Percentiles rank a stretch among this genome's conserved stretches.
Conservation (phyloP, 805 yeast genomes). For the Candida odintsovae region DNA sequence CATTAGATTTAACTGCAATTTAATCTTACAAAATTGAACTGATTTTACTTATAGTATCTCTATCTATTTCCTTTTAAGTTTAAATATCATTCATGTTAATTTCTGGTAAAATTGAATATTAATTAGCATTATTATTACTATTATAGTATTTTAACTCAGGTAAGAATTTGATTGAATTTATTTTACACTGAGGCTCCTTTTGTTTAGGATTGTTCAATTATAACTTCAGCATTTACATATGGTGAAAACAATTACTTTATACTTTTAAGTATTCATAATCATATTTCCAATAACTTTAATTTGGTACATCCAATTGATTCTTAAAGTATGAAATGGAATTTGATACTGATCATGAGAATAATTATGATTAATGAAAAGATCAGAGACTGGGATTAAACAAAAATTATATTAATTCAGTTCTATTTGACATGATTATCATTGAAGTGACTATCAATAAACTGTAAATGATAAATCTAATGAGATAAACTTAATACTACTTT, state of each 20-base stretch:
- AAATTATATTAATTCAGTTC: neutral
- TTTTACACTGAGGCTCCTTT: slow-evolving; percentile 49
- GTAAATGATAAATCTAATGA: no score
- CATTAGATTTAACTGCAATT: slow-evolving; percentile 52
- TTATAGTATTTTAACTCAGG: slow-evolving; percentile 48
- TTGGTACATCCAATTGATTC: slow-evolving; percentile 36
- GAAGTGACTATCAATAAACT: no score
- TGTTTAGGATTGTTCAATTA: slow-evolving; percentile 41
- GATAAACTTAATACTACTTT: neutral
- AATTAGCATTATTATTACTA: slow-evolving; percentile 59
- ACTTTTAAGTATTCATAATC: slow-evolving; percentile 37
- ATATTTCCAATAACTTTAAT: slow-evolving; percentile 41
- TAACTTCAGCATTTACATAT: slow-evolving; percentile 51
- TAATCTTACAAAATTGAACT: slow-evolving; percentile 49
- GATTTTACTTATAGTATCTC: slow-evolving; percentile 45
- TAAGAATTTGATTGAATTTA: no score
- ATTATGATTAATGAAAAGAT: slow-evolving; percentile 27
- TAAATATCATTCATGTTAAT: slow-evolving; percentile 49
- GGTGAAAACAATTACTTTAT: slow-evolving; percentile 57
- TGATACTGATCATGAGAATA: slow-evolving; percentile 47
- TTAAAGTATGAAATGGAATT: slow-evolving; percentile 47
- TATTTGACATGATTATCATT: no score
- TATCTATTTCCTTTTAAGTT: slow-evolving; percentile 45
- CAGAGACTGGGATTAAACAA: slow-evolving; percentile 35
- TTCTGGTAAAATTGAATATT: slow-evolving; percentile 58